Evolutionary conservation across 106 monocot species (phyloP).

Genomic region (Iris macrosiphon): DNA sequence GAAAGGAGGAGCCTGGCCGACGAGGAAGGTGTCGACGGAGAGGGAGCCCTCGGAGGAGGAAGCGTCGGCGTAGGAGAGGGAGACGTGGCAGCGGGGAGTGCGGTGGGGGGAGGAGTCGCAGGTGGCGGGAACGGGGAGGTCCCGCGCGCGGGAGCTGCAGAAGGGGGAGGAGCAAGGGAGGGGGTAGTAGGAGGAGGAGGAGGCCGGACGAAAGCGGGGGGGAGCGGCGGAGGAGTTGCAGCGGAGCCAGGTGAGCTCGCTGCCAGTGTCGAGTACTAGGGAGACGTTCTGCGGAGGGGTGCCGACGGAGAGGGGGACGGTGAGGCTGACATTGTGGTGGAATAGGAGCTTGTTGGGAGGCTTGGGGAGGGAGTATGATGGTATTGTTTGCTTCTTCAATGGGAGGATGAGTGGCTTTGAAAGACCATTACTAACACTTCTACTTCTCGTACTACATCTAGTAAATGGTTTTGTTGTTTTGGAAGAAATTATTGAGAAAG

Average conservation of each 20-base stretch:
- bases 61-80: slow-evolving; percentile 80
- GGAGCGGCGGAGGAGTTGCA: slow-evolving; percentile 16
- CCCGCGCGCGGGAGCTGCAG: slow-evolving; percentile 52
- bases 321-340: slow-evolving; percentile 85
- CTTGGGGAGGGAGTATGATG: background rate
- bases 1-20: slow-evolving; percentile 29
- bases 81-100: slow-evolving; percentile 88
- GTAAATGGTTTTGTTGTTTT: too few relatives aligned
- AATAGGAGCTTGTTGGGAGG: slow-evolving; percentile 64
- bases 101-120: slow-evolving; percentile 30
- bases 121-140: slow-evolving; percentile 53
- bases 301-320: slow-evolving; percentile 73
- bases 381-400: background rate
- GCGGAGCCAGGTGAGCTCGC: slow-evolving; percentile 96
- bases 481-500: too few relatives aligned
- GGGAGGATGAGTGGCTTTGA: slow-evolving; percentile 5
- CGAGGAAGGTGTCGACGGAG: slow-evolving; percentile 50
- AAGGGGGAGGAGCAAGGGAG: slow-evolving; percentile 60
- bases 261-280: slow-evolving; percentile 97
- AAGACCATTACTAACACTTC: too few relatives aligned
- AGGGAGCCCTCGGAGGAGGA: slow-evolving; percentile 81
- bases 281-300: slow-evolving; percentile 91
- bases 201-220: slow-evolving; percentile 14
- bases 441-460: too few relatives aligned
- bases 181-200: slow-evolving; percentile 52